A percentile compares a stretch with the other conserved stretches of the same genome.
Conservation (phyloP, 768 basidiomycete genomes). For the Suillus subaureus region DNA sequence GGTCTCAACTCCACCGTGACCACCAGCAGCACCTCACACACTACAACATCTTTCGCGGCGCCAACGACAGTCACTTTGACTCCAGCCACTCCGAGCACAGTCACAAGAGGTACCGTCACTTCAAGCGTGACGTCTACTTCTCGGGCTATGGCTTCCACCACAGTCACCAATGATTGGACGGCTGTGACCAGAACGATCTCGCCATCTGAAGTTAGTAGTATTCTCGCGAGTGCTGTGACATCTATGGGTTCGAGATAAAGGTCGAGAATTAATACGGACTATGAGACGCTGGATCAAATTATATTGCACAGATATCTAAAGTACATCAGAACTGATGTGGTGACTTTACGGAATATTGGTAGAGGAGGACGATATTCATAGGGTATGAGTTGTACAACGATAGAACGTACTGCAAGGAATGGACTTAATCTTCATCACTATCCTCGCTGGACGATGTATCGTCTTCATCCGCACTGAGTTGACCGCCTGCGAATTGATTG, state of each 20-base stretch:
- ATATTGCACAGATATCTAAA: background rate
- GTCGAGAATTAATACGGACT: background rate
- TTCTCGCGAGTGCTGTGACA: slow-evolving; percentile 34
- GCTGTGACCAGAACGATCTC: slow-evolving; percentile 25
- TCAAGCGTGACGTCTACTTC: slow-evolving; percentile 23
- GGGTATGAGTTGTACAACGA: background rate
- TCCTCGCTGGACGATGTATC: slow-evolving; percentile 58
- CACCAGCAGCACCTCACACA: background rate
- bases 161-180: background rate
- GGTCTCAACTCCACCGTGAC: slow-evolving; percentile 14
- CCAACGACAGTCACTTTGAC: slow-evolving; percentile 9
- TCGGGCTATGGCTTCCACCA: background rate
- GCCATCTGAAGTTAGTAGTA: slow-evolving; percentile 24
- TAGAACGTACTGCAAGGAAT: background rate
- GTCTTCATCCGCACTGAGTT: slow-evolving; percentile 44
- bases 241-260: slow-evolving; percentile 12
- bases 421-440: slow-evolving; percentile 50
- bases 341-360: background rate
- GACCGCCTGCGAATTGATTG: slow-evolving; percentile 48
- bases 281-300: background rate
- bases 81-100: slow-evolving; percentile 21
- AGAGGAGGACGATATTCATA: background rate
- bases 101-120: slow-evolving; percentile 36
- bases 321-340: background rate
- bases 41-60: slow-evolving; percentile 9